Evolutionary conservation across 2,329 filamentous ascomycete species (phyloP), one percentile per base, ranked within the genome.

Genomic region (Geosmithia flava): DNA sequence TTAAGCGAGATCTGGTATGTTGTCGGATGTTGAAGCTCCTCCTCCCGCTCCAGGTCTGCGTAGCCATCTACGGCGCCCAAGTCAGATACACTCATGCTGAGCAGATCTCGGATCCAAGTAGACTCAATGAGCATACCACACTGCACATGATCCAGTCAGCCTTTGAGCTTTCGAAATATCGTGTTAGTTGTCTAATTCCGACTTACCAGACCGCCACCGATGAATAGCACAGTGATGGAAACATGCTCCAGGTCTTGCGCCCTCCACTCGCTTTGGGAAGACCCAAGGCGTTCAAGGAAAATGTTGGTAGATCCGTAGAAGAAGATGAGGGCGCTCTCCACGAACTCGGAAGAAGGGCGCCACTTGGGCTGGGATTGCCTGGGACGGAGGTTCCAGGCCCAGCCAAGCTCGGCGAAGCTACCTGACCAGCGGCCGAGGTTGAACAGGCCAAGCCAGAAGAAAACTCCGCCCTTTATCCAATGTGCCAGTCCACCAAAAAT

Each of bases 311-410:
- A 72, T 33, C 93, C 91, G 60, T 96, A 97, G 29, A 87, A 71
- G 68, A 89, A 95, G 53, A 97, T 96, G 54, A 95, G 78, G 49
- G 84, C 82, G 33, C 87, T 94, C 65, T 97, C 91, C 45, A 84
- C 79, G 56, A 95, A 95, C 66, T 97, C 91, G 20, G 87, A 88
- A 0, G 86, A 86, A 1, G 85, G 86, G 46, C 79, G 79, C 76
- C 83, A 84, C 59, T 72, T 78, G 53, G 77, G 73, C 17, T 80
- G 74, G 13, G 54, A 51, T 16, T 57, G 58, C 52, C 64, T 71
- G 3, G 88, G 88, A 51, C 85, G 85, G 51, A 90, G 66, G 58
- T 97, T 97, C 91, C 91, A 96, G 0, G 89, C 87, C 91, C 91
- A 97, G 54, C 91, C 91, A 49, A 91, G 76, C 51, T 95, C 87